Evolutionary conservation across 768 basidiomycete species (phyloP).

Genomic region (Lactifluus subvellereus): DNA sequence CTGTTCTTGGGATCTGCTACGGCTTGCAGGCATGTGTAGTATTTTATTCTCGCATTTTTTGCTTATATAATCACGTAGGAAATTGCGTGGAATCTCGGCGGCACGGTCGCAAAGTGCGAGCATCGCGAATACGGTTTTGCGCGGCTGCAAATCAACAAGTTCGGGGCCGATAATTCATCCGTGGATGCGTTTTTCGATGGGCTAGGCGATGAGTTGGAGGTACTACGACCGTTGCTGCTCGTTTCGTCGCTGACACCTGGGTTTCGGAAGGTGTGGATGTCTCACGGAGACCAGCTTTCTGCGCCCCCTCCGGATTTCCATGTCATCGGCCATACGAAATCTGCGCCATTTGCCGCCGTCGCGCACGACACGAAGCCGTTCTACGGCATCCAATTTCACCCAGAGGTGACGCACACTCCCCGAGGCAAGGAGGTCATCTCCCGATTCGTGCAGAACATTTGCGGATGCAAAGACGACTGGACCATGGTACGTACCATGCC

Average conservation of each 20-base stretch:
- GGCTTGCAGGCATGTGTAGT: constrained; percentile 70
- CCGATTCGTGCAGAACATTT: constrained; percentile 79
- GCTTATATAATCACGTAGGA: constrained; percentile 48
- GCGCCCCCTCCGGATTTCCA: constrained; percentile 78
- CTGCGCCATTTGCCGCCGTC: constrained; percentile 89
- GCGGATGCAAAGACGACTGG: constrained; percentile 78
- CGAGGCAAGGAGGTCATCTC: constrained; percentile 86
- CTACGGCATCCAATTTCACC: constrained; percentile 98
- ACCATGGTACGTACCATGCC: constrained; percentile 63
- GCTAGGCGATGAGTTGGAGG: constrained; percentile 86
- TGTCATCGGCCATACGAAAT: constrained; percentile 78
- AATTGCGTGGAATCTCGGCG: constrained; percentile 84
- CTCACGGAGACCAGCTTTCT: constrained; percentile 92
- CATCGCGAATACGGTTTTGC: constrained; percentile 97
- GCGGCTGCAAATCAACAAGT: constrained; percentile 63
- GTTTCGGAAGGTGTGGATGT: constrained; percentile 91
- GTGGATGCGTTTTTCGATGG: constrained; percentile 80
- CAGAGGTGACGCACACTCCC: constrained; percentile 93
- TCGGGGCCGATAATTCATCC: constrained; percentile 41
- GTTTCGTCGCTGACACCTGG: background rate
- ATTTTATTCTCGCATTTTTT: background rate
- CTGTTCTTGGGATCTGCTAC: constrained; percentile 95
- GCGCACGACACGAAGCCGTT: constrained; percentile 85
- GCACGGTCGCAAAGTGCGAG: constrained; percentile 77
- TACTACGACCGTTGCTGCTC: constrained; percentile 29